Conservation (phyloP, 2,329 filamentous ascomycete genomes). For the Calonectria montana region DNA sequence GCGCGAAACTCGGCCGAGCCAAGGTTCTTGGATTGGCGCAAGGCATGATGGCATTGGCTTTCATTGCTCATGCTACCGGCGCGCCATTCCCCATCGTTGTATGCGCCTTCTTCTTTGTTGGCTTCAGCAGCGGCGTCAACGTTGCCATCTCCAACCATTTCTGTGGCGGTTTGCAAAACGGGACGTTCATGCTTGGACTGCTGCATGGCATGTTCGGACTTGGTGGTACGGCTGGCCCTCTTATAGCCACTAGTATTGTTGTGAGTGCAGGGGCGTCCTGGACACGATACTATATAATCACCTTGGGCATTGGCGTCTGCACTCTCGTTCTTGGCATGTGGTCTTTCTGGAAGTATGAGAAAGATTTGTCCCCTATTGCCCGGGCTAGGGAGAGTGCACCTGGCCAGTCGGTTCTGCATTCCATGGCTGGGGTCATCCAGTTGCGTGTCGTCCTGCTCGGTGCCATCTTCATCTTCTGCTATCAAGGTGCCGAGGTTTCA, state of each 20-base stretch:
- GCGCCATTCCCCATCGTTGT: constrained; percentile 79
- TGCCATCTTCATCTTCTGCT: constrained; percentile 85
- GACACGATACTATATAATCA: constrained; percentile 79
- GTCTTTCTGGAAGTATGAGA: constrained; percentile 78
- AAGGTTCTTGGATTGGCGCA: constrained; percentile 71
- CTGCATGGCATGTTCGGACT: constrained; percentile 77
- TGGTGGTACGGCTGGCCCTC: constrained; percentile 74
- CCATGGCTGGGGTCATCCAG: constrained; percentile 61
- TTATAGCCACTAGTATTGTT: constrained; percentile 80
- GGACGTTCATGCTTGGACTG: constrained; percentile 67
- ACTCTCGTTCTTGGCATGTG: constrained; percentile 71
- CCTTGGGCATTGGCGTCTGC: constrained; percentile 66
- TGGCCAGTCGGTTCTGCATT: constrained; percentile 47
- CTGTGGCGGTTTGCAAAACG: constrained; percentile 64
- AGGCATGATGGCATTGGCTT: constrained; percentile 68
- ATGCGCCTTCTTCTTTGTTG: constrained; percentile 75
- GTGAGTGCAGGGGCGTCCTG: constrained; percentile 69
- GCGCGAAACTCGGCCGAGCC: constrained; percentile 72
- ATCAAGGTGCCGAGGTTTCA: constrained; percentile 86
- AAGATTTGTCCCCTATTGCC: constrained; percentile 60
- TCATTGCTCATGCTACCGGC: constrained; percentile 72
- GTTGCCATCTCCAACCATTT: constrained; percentile 71
- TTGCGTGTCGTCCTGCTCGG: constrained; percentile 76
- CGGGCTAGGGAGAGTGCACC: constrained; percentile 44
- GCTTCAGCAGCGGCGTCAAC: constrained; percentile 67